Percentiles rank a stretch among this genome's conserved stretches.
These are phyloP conservation scores for Vigna radiata DNA, from an alignment of 306 rosid genomes.

Conservation along the genomic window DNA sequence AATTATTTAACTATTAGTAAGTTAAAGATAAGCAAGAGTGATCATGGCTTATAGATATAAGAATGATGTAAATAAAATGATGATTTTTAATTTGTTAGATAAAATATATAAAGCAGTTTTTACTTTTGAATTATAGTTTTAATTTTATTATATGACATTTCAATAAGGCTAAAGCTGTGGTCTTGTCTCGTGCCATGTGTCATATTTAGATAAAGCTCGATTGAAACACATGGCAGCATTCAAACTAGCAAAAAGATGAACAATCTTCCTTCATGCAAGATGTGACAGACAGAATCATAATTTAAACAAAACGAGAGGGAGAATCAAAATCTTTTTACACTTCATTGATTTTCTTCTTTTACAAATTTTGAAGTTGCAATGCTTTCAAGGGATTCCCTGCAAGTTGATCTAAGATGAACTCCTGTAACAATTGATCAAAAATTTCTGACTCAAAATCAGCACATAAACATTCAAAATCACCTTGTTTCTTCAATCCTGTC, in stretches of 20 bases:
- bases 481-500: slow-evolving; percentile 38
- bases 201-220: slow-evolving; percentile 7
- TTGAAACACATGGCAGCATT: not conserved
- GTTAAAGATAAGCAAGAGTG: slow-evolving; percentile 1
- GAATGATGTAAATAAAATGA: too few species aligned
- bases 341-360: slow-evolving; percentile 42
- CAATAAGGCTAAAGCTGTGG: not conserved
- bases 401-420: slow-evolving; percentile 62
- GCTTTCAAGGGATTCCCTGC: slow-evolving; percentile 31
- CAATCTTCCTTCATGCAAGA: slow-evolving; percentile 32
- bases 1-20: not conserved
- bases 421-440: slow-evolving; percentile 64
- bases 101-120: not conserved
- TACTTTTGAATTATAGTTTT: not conserved
- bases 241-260: slow-evolving; percentile 21
- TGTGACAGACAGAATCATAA: not conserved
- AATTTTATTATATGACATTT: not conserved
- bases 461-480: slow-evolving; percentile 52
- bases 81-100: not conserved
- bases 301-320: slow-evolving; percentile 7
- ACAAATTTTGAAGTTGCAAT: slow-evolving; percentile 43
- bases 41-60: not conserved
- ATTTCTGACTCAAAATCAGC: slow-evolving; percentile 64
- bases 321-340: slow-evolving; percentile 30
- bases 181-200: not conserved